Base-by-base conservation (phyloP, 2,329 filamentous ascomycete species). In the Apiospora rasikravindrae region DNA sequence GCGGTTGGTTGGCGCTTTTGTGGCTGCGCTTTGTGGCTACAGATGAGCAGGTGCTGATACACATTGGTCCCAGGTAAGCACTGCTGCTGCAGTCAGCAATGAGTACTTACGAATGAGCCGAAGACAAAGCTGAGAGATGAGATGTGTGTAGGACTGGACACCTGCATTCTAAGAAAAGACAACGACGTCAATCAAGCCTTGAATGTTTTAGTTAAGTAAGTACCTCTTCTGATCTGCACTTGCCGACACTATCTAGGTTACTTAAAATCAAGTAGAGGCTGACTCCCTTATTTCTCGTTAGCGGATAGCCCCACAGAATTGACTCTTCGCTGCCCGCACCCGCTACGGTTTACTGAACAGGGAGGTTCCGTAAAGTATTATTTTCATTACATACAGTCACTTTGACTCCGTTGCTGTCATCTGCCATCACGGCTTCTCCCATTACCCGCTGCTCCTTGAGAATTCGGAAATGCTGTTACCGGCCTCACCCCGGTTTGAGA, bases 11-110 rank as follows among this genome's bases (percentile, higher is more conserved):
- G 29, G 19, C 51, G 13, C 26, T 19, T 26, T 14, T 37, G 53
- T 61, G 53, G 29, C 57, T n/a, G 57, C 57, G 10, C 29, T 64
- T 22, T 64, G 57, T 64, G 57, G 57, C 57, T n/a, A 64, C 57
- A 64, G 19, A 61, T n/a, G 14, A 45, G n/a, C 49, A 11, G 29
- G 57, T 66, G 33, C 33, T 37, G 33, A 37, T 37, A 5, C 33
- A 37, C 33, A 3, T 37, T 37, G 33, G 4, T 37, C 33, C 5
- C 33, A 37, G 33, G 33, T 7, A 37, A 37, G 8, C 33, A 37
- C 33, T 3, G 33, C 33, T 37, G 33, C 8, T 37, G 33, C 33
- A 37, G 33, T 37, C 33, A 57, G 10, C 24, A 26, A 57, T 57
- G 33, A 57, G 11, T 8, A 29, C 4, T 26, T 13, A 24, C 51